Evolutionary conservation across 768 basidiomycete genomes (phyloP).

Genomic region (Serendipita indica): DNA sequence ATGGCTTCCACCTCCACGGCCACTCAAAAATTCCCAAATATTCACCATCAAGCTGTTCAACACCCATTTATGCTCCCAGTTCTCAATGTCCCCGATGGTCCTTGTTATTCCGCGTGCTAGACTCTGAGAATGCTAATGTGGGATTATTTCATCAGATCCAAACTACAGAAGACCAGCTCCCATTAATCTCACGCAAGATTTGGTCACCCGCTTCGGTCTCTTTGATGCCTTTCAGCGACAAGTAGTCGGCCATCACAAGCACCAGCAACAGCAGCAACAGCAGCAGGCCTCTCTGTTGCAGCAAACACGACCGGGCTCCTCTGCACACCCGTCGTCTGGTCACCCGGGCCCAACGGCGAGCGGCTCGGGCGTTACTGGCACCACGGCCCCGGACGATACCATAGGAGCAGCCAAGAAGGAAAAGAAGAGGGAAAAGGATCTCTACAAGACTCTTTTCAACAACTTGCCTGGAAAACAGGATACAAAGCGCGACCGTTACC

Average conservation of each 20-base stretch:
- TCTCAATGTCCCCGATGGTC: constrained; percentile 6
- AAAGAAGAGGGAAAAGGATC: constrained; percentile 7
- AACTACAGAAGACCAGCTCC: neutral
- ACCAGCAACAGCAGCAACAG: neutral
- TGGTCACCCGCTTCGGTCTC: neutral
- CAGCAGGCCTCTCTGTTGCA: neutral
- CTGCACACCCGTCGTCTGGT: neutral
- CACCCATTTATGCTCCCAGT: neutral
- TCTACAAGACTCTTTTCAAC: constrained; percentile 6
- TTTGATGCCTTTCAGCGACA: constrained; percentile 8
- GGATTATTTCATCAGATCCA: neutral
- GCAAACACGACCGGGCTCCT: neutral
- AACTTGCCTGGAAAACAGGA: constrained; percentile 3
- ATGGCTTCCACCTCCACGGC: neutral
- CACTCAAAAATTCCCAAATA: neutral
- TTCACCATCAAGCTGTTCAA: neutral
- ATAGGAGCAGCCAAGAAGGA: constrained; percentile 3
- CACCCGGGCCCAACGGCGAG: neutral
- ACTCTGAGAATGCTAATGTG: neutral
- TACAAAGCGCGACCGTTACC: constrained; percentile 5
- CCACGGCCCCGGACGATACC: neutral
- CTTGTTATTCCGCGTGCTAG: neutral
- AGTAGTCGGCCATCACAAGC: neutral
- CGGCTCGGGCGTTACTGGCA: neutral
- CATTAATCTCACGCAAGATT: neutral